Evolutionary conservation across 2,329 filamentous ascomycete genomes (phyloP).

Genomic region (Diaporthe sp.): DNA sequence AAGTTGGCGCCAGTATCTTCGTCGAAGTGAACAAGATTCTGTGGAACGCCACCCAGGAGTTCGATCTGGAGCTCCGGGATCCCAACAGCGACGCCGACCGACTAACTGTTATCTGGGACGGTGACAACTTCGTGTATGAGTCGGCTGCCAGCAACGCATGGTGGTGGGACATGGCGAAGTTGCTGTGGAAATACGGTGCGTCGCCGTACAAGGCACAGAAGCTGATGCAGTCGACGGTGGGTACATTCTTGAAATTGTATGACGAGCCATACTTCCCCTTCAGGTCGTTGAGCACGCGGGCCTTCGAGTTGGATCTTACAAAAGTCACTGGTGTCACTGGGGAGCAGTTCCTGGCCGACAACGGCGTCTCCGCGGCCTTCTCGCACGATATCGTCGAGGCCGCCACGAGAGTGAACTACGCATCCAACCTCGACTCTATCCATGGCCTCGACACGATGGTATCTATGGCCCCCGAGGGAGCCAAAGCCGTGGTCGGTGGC

Average conservation of each 20-base stretch:
- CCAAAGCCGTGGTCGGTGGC: slow-evolving; percentile 81
- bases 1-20: slow-evolving; percentile 93
- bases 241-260: slow-evolving; percentile 83
- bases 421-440: slow-evolving; percentile 85
- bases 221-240: slow-evolving; percentile 77
- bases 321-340: slow-evolving; percentile 78
- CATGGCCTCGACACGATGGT: slow-evolving; percentile 93
- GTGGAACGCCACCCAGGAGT: slow-evolving; percentile 75
- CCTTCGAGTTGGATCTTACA: slow-evolving; percentile 74
- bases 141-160: slow-evolving; percentile 67
- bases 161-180: slow-evolving; percentile 84
- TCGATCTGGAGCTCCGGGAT: slow-evolving; percentile 72
- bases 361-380: slow-evolving; percentile 72
- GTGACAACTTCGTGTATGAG: slow-evolving; percentile 76
- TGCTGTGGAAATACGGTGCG: slow-evolving; percentile 87
- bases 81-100: slow-evolving; percentile 60
- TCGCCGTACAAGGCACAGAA: slow-evolving; percentile 79
- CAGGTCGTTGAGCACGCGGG: slow-evolving; percentile 75
- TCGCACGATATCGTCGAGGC: slow-evolving; percentile 88
- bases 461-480: slow-evolving; percentile 88
- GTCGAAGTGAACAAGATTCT: slow-evolving; percentile 87
- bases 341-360: slow-evolving; percentile 74
- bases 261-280: slow-evolving; percentile 87
- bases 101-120: slow-evolving; percentile 86
- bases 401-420: slow-evolving; percentile 93